These are phyloP conservation scores for Hymenoscyphus linearis DNA, from an alignment of 2,329 filamentous ascomycete species.

Conservation along the genomic window DNA sequence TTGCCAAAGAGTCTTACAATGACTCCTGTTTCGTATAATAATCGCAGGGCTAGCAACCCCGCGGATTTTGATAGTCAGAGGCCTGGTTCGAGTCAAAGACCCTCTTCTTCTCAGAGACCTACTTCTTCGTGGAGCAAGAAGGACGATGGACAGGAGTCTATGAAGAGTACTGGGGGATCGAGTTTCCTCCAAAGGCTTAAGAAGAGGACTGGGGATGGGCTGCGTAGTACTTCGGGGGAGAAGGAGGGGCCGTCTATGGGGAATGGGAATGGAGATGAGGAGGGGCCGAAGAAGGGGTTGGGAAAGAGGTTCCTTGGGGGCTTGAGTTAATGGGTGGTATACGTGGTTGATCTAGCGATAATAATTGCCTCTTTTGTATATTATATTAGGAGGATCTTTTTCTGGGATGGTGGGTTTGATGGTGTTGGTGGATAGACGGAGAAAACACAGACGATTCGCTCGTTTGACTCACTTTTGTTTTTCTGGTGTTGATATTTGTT, in stretches of 20 bases:
- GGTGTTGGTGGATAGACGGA: not conserved
- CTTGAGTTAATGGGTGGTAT: not conserved
- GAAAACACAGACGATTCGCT: not conserved
- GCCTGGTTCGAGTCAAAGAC: too few species aligned
- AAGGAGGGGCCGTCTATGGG: not conserved
- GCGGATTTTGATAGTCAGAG: too few species aligned
- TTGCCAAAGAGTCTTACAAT: constrained; percentile 25
- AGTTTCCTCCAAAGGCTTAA: constrained; percentile 22
- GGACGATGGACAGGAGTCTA: constrained; percentile 11
- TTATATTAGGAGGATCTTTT: not conserved
- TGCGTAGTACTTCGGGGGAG: too few species aligned
- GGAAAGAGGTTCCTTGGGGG: constrained; percentile 30
- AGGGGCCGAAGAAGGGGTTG: constrained; percentile 28
- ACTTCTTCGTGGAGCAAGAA: not conserved
- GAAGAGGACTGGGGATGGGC: constrained; percentile 15
- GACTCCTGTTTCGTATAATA: constrained; percentile 21
- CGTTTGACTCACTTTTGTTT: not conserved
- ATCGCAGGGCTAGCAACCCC: constrained; percentile 1
- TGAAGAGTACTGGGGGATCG: constrained; percentile 11
- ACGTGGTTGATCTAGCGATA: not conserved
- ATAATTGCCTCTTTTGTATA: constrained; percentile 15
- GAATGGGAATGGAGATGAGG: constrained; percentile 15
- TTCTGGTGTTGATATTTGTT: not conserved
- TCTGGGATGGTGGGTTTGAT: too few species aligned
- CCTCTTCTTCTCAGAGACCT: too few species aligned